These are phyloP conservation scores for Aspergillus awamori DNA, from an alignment of 2,329 filamentous ascomycete genomes.

Conservation along the genomic window DNA sequence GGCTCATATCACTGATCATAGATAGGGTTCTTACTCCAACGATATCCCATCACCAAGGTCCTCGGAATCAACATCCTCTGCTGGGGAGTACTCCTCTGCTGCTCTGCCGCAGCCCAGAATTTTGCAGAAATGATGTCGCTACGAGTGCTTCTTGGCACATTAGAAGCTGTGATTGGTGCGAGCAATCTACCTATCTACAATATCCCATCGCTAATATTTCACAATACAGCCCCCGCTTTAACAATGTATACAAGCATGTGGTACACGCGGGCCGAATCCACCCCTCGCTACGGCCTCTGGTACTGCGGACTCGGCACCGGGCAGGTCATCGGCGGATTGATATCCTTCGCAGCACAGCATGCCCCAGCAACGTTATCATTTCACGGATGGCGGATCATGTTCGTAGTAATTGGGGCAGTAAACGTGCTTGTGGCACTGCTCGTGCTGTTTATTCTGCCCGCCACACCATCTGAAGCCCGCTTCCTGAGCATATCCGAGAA, in stretches of 20 bases:
- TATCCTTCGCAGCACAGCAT: constrained; percentile 36
- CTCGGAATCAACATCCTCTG: constrained; percentile 61
- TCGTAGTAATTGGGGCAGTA: constrained; percentile 30
- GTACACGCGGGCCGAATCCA: constrained; percentile 31
- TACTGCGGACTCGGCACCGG: constrained; percentile 33
- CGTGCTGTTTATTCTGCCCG: constrained; percentile 28
- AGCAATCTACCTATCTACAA: not conserved
- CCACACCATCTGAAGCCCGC: constrained; percentile 20
- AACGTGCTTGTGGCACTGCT: constrained; percentile 27
- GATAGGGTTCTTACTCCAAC: constrained; percentile 61
- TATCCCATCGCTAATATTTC: not conserved
- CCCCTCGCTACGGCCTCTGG: constrained; percentile 34
- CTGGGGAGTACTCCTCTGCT: constrained; percentile 55
- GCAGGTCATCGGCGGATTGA: constrained; percentile 33
- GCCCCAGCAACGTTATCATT: constrained; percentile 22
- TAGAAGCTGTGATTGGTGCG: constrained; percentile 44
- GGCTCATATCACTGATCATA: not conserved
- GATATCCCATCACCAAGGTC: constrained; percentile 63
- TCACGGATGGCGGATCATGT: constrained; percentile 34
- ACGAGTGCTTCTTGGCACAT: constrained; percentile 61
- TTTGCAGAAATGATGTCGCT: constrained; percentile 57
- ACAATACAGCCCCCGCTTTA: constrained; percentile 25
- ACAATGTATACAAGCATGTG: constrained; percentile 34
- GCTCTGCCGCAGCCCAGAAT: constrained; percentile 52
- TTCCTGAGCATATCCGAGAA: constrained; percentile 30